Base-by-base conservation (phyloP, 257 asterid species). In the Sherardia arvensis region DNA sequence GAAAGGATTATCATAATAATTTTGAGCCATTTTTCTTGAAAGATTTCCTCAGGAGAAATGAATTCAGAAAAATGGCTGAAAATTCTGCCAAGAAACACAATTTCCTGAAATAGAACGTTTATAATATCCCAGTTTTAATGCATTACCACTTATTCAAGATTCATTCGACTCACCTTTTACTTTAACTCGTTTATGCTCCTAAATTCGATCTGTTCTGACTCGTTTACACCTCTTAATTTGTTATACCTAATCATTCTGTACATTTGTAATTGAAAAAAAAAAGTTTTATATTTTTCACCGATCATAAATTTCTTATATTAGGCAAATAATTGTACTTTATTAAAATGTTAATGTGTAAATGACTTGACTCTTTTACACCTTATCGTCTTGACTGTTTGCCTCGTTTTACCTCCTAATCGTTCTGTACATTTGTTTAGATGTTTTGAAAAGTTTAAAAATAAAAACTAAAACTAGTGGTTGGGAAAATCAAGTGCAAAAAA, bases 1-100 rank as follows among this genome's bases (percentile, higher is more conserved):
- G 75, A 66, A 61, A 0, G 85, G 79, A 5, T 43, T 43, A 51
- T 64, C 12, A 43, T 63, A 30, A 43, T 63, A 30, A 27, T 53
- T 56, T 0, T 10, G 10, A 8, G 73, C 62, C 78, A 73, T 73
- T 43, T 61, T 62, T 54, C 28, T 26, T 12, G 48, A 40, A 40
- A 40, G 14, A 2, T 53, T 53, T 55, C 61, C 58, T n/a, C n/a
- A 57, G 26, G 23, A 64, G 34, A 12, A 20, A 49, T 58, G 58
- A 64, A 1, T n/a, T 23, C 29, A 17, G 12, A 68, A 27, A 58
- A 32, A 33, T 57, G 56, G 64, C 62, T 26, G 33, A 49, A 15
- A 11, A 49, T 40, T 0, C 26, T 49, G 66, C 33, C 34, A 38
- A 26, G 66, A 40, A n/a, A 1, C 55, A 38, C 26, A 62, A 11